Evolutionary conservation across 257 asterid species (phyloP).

Genomic region (Hygrophila difformis): DNA sequence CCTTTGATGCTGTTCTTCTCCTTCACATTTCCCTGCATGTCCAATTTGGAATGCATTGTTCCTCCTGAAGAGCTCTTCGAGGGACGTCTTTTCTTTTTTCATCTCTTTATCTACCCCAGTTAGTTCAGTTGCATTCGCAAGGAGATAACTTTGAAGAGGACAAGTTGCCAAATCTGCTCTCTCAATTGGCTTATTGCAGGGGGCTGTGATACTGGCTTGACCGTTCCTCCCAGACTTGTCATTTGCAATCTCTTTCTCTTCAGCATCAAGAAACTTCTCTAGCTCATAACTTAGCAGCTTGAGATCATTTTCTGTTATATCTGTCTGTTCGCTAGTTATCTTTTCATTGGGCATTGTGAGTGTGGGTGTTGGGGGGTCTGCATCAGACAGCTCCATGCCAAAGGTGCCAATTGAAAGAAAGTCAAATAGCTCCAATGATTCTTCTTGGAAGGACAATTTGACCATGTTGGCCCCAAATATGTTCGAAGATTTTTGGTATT

Average conservation of each 20-base stretch:
- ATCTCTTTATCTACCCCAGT: conserved; percentile 25
- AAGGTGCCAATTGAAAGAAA: conserved; percentile 88
- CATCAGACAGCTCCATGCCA: conserved; percentile 40
- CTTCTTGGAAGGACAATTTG: conserved; percentile 30
- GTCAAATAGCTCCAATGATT: conserved; percentile 53
- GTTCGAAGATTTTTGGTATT: conserved; percentile 22
- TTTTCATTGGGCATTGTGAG: conserved; percentile 34
- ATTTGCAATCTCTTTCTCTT: conserved; percentile 40
- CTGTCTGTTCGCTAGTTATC: conserved; percentile 25
- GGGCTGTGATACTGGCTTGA: conserved; percentile 46
- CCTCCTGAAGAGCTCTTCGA: conserved; percentile 45
- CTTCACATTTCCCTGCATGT: conserved; percentile 21
- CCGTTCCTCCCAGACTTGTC: conserved; percentile 53
- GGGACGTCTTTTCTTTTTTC: conserved; percentile 44
- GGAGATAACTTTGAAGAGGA: conserved; percentile 66
- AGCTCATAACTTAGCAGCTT: conserved; percentile 55
- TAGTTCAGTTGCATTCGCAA: conserved; percentile 47
- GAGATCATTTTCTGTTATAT: conserved; percentile 48
- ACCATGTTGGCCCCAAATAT: conserved; percentile 20
- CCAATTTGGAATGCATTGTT: conserved; percentile 19
- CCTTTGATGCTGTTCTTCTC: conserved; percentile 25
- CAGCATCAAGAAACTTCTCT: conserved; percentile 61
- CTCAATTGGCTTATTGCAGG: conserved; percentile 33
- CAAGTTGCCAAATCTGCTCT: conserved; percentile 34
- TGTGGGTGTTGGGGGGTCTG: conserved; percentile 71